Conservation (phyloP, 169 alveolate genomes). For the Plasmodium sp. region DNA sequence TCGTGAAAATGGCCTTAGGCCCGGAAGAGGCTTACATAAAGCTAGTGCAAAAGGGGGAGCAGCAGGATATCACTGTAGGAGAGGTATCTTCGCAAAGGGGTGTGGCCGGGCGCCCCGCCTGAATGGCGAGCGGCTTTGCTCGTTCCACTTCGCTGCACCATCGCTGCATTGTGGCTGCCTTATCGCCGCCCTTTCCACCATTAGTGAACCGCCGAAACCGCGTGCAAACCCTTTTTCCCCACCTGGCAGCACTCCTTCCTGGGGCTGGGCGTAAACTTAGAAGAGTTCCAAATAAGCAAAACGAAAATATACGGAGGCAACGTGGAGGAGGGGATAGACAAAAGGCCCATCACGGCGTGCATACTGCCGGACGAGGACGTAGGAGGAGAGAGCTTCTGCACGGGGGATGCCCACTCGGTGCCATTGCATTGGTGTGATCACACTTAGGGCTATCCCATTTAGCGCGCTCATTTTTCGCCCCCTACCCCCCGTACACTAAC, state of each 20-base stretch:
- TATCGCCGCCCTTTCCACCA: neutral
- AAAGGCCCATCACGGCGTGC: slow-evolving; percentile 68
- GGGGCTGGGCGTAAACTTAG: slow-evolving; percentile 31
- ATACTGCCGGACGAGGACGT: slow-evolving; percentile 72
- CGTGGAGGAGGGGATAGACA: slow-evolving; percentile 61
- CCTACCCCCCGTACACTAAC: neutral
- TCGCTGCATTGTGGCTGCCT: neutral
- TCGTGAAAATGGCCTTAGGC: slow-evolving; percentile 29
- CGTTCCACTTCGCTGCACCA: neutral
- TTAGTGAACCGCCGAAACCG: neutral
- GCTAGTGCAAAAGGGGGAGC: slow-evolving; percentile 44
- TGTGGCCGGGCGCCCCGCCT: neutral
- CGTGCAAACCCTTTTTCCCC: neutral
- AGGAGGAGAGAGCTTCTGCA: neutral
- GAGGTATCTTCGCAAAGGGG: slow-evolving; percentile 9
- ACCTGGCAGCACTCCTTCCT: slow-evolving; percentile 43
- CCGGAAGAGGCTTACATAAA: slow-evolving; percentile 47
- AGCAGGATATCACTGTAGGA: slow-evolving; percentile 12
- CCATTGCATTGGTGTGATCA: neutral
- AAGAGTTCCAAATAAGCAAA: slow-evolving; percentile 34
- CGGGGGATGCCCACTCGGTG: neutral
- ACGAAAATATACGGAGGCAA: slow-evolving; percentile 41
- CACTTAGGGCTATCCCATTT: neutral
- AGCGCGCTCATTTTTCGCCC: neutral
- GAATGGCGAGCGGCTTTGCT: neutral